These are phyloP conservation scores for Papiliotrema laurentii DNA, from an alignment of 1,284 basidiomycete genomes.

Conservation along the genomic window DNA sequence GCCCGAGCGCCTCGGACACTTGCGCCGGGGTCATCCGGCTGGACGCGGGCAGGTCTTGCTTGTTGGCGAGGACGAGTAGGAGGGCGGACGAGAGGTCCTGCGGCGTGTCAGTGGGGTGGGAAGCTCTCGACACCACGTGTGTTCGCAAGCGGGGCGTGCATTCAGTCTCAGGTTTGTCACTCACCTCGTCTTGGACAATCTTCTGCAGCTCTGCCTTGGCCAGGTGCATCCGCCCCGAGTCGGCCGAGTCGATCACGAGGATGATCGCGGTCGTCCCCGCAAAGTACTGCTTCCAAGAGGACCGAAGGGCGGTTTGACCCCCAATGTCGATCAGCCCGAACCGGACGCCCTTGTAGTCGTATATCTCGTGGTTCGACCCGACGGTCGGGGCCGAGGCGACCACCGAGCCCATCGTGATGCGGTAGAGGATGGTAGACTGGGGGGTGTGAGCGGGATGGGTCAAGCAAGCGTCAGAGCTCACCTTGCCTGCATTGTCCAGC, in stretches of 20 bases:
- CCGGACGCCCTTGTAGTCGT: constrained; percentile 53
- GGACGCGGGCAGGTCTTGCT: constrained; percentile 50
- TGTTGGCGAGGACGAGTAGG: constrained; percentile 53
- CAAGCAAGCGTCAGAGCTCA: constrained; percentile 7
- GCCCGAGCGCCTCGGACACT: constrained; percentile 50
- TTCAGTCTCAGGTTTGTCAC: constrained; percentile 3
- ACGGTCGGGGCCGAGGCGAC: constrained; percentile 53
- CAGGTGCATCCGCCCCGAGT: constrained; percentile 47
- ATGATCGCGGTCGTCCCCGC: constrained; percentile 50
- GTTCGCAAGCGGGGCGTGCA: background rate
- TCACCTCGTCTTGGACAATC: constrained; percentile 41
- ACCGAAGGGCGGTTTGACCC: constrained; percentile 50
- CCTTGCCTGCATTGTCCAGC: constrained; percentile 53
- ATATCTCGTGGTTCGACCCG: constrained; percentile 49
- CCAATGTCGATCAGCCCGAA: constrained; percentile 52
- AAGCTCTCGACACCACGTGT: background rate
- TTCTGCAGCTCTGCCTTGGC: constrained; percentile 51
- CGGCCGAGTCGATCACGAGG: constrained; percentile 53
- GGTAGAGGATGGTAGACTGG: constrained; percentile 51
- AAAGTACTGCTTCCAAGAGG: constrained; percentile 50
- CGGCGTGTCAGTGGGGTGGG: background rate
- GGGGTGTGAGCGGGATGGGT: background rate
- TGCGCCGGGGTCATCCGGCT: constrained; percentile 49
- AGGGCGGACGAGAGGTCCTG: constrained; percentile 47
- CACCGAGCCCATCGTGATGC: constrained; percentile 53